These are phyloP conservation scores for Dactylonectria estremocensis DNA, from an alignment of 2,329 filamentous ascomycete species.

Conservation along the genomic window DNA sequence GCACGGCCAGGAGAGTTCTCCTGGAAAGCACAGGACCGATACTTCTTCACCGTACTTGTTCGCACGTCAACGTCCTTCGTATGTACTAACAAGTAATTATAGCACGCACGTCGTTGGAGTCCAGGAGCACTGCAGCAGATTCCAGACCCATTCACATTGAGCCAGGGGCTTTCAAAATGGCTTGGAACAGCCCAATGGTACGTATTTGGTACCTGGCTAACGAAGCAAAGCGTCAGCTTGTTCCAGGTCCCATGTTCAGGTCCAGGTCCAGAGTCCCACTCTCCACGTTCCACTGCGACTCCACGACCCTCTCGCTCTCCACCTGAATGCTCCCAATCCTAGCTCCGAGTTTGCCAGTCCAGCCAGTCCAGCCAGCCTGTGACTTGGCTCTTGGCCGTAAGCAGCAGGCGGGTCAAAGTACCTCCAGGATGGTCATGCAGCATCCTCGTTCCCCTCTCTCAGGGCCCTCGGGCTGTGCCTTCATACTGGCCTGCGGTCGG, in stretches of 20 bases:
- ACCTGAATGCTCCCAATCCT: conserved; percentile 32
- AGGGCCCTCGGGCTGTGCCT: conserved; percentile 28
- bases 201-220: conserved; percentile 29
- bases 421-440: conserved; percentile 17
- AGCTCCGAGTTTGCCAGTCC: not conserved
- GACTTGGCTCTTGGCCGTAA: conserved; percentile 31
- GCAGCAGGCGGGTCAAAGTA: conserved; percentile 24
- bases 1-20: not conserved
- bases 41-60: not conserved
- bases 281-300: conserved; percentile 45
- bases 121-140: not conserved
- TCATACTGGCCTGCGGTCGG: conserved; percentile 26
- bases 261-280: conserved; percentile 38
- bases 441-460: conserved; percentile 22
- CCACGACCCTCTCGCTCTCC: conserved; percentile 37
- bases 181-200: conserved; percentile 21
- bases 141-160: not conserved
- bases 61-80: not conserved
- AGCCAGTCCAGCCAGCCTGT: conserved; percentile 6
- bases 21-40: not conserved
- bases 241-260: conserved; percentile 34
- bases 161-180: not conserved
- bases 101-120: not conserved
- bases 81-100: not conserved
- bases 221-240: conserved; percentile 35